Percentiles rank a stretch among this genome's conserved stretches.
Evolutionary conservation across 441 rosid genomes (phyloP).

Genomic region (Erysimum pusillum): DNA sequence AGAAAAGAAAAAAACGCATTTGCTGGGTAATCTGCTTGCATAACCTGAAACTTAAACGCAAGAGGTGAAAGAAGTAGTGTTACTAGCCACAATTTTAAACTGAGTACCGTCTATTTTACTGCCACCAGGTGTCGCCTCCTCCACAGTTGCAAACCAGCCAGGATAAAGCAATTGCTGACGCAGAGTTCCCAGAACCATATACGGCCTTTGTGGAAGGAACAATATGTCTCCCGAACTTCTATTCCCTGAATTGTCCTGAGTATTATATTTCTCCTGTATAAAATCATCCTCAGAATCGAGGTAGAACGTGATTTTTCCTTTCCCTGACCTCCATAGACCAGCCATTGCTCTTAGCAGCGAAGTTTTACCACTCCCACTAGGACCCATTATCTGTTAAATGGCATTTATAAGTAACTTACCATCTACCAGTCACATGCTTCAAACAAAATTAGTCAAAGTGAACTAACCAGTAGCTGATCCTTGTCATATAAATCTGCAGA

Average conservation of each 20-base stretch:
- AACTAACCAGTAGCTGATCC: slow-evolving; percentile 85
- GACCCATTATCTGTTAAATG: slow-evolving; percentile 78
- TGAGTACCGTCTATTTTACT: slow-evolving; percentile 37
- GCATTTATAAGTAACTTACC: slow-evolving; percentile 23
- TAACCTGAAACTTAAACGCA: slow-evolving; percentile 24
- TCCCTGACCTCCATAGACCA: slow-evolving; percentile 93
- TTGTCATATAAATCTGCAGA: slow-evolving; percentile 62
- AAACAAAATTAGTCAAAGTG: slow-evolving; percentile 41
- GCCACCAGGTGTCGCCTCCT: slow-evolving; percentile 46
- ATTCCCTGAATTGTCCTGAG: slow-evolving; percentile 46
- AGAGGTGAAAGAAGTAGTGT: slow-evolving; percentile 10
- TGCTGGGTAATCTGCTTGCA: slow-evolving; percentile 11
- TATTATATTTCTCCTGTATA: slow-evolving; percentile 30
- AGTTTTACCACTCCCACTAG: slow-evolving; percentile 97
- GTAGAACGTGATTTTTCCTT: slow-evolving; percentile 81
- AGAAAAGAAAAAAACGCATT: no score
- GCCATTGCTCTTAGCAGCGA: slow-evolving; percentile 92
- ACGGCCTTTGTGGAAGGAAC: slow-evolving; percentile 97
- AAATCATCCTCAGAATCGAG: slow-evolving; percentile 54
- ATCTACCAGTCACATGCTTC: slow-evolving; percentile 17
- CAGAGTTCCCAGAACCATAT: slow-evolving; percentile 95
- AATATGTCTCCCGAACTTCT: slow-evolving; percentile 62
- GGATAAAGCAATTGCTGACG: slow-evolving; percentile 97
- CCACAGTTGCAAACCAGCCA: slow-evolving; percentile 62
- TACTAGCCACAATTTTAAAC: slow-evolving; percentile 29